Base-by-base conservation (phyloP, 306 rosid genomes). In the Malus sieversii region DNA sequence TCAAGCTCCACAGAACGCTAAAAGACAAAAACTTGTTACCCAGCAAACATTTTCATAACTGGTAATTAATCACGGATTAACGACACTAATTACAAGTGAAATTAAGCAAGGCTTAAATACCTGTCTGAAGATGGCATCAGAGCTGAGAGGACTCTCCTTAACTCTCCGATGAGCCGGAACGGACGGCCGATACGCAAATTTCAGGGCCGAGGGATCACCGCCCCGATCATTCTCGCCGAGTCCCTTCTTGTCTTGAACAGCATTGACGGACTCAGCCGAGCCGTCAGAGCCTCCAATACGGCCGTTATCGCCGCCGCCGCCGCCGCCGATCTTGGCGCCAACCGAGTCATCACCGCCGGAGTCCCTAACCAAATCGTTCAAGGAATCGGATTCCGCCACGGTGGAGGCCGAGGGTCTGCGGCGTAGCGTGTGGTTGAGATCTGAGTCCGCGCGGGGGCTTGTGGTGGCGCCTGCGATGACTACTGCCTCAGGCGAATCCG, bases 91-190 rank as follows among this genome's bases (percentile, higher is more conserved):
- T 30, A 48, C 42, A 66, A 66, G 29, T 66, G 27, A 66, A 63
- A 77, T 58, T 40, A 55, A 72, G 71, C 1, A 29, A 44, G 72
- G 60, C 30, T 42, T 55, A 32, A 48, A 16, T 73, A 96, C 99
- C 95, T 96, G 98, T 62, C 75, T 82, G 87, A 96, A 92, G 71
- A 96, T 96, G 52, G 85, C 86, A 66, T 85, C 93, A 53, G 99
- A 96, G 83, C 96, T 96, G 4, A 96, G 92, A n/a, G 96, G 97
- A 63, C 99, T 95, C 82, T 95, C 99, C 77, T 77, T 95, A 22
- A 84, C 82, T 79, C 68, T 77, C 23, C 91, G 88, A 78, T 95
- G 99, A 80, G 97, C 97, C 6, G 93, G 97, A 72, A 83, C 83
- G 22, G 93, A 90, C 57, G 96, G 91, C 71, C 99, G 90, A 75